Evolutionary conservation across 202 grass and related monocot species (phyloP).

Genomic region (Digitaria exilis): DNA sequence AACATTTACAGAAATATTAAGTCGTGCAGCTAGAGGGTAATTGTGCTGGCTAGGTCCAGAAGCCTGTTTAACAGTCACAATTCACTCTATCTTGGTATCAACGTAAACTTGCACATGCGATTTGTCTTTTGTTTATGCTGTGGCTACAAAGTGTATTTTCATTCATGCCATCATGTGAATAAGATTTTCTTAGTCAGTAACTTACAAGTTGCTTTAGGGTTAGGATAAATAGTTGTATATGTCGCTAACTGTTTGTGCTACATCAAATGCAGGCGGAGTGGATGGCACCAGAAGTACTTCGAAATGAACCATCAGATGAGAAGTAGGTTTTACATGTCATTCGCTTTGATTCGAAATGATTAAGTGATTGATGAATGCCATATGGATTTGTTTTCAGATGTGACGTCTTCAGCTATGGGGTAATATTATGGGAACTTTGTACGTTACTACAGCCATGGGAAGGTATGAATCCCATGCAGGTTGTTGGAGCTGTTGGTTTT

Average conservation of each 20-base stretch:
- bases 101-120: not conserved
- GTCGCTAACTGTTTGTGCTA: constrained; percentile 37
- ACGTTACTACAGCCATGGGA: constrained; percentile 96
- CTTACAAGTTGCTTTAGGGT: constrained; percentile 20
- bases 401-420: constrained; percentile 96
- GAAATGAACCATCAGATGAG: constrained; percentile 97
- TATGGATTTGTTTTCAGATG: constrained; percentile 63
- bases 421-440: constrained; percentile 97
- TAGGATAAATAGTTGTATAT: constrained; percentile 26
- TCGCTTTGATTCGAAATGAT: constrained; percentile 24
- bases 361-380: constrained; percentile 30
- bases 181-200: constrained; percentile 14
- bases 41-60: not conserved
- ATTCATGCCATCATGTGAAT: not conserved
- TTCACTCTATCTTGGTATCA: constrained; percentile 14
- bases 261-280: constrained; percentile 77
- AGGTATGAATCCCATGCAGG: constrained; percentile 99
- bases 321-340: constrained; percentile 63
- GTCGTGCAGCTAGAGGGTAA: constrained; percentile 20
- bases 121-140: constrained; percentile 22
- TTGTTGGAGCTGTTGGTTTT: constrained; percentile 99
- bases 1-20: not conserved
- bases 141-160: constrained; percentile 1
- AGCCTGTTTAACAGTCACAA: not conserved
- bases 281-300: constrained; percentile 99